Evolutionary conservation across 768 basidiomycete species (phyloP), one percentile per base, ranked within the genome.

Genomic region (Sarcodon aspratus): DNA sequence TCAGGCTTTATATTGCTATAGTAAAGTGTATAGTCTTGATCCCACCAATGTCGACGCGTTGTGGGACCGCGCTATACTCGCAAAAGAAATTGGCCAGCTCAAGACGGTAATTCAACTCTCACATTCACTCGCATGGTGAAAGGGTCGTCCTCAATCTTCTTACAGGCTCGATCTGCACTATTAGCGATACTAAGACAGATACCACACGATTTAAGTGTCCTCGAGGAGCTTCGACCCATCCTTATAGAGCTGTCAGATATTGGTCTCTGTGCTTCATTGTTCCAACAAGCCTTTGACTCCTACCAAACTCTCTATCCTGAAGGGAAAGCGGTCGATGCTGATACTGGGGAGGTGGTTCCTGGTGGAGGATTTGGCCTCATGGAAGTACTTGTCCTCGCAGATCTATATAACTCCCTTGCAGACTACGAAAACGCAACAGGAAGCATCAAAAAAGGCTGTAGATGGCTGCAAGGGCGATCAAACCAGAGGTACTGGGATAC

Each of bases 1-100:
- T 50, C 92, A 97, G 63, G 89, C 91, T 2, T 62, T 96, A 34
- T 97, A 97, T 59, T 98, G 95, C 60, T 89, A 87, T 60, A 73
- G 84, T 0, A 94, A 96, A 59, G 78, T 87, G 1, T 76, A 83
- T 56, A 79, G 74, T 50, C 68, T 87, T 18, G 84, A 95, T 59
- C 85, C 88, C 1, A 71, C 74, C 7, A 93, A 97, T 54, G 76
- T 88, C 12, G 81, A 86, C 50, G 85, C 88, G 4, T 73, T 91
- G 12, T 96, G 90, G 89, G 93, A 97, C 55, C 78, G 91, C 1
- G 91, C 92, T 0, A 71, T 76, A 5, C 73, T 95, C 10, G 82
- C 90, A 1, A 83, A 82, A 55, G 80, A 87, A 54, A 76, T 82
- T 32, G 81, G 80, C 3, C 81, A 90, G 35, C 66, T 80, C 35